Evolutionary conservation across 495 filamentous ascomycete genomes (phyloP).

Genomic region (Parachaetomium inaequale): DNA sequence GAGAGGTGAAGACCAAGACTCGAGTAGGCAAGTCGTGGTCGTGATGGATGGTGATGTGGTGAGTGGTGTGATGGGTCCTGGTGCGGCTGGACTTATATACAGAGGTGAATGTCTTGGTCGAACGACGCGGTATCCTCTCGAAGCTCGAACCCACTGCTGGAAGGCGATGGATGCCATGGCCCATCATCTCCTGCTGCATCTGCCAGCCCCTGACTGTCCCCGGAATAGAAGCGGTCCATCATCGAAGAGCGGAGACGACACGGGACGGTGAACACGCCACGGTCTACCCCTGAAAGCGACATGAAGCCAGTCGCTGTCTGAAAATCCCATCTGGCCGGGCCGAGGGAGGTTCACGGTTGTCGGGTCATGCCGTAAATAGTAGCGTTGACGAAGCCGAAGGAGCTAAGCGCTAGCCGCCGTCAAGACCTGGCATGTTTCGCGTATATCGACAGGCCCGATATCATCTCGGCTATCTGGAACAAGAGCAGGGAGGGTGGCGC

Average conservation of each 20-base stretch:
- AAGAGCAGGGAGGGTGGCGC: not conserved
- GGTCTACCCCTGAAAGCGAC: constrained; percentile 1
- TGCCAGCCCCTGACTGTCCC: not conserved
- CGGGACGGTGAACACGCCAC: not conserved
- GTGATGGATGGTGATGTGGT: not conserved
- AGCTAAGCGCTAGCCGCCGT: not conserved
- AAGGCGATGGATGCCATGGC: not conserved
- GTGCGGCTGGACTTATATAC: not conserved
- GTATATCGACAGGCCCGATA: not conserved
- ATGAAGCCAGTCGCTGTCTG: not conserved
- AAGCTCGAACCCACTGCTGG: not conserved
- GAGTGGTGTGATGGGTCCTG: not conserved
- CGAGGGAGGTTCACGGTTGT: not conserved
- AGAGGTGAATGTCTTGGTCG: not conserved
- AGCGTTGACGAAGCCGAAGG: not conserved
- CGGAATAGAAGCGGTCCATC: not conserved
- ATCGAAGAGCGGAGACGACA: not conserved
- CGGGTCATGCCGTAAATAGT: constrained; percentile 11
- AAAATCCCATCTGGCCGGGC: not conserved
- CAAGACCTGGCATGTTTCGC: not conserved
- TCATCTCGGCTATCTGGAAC: not conserved
- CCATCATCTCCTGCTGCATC: not conserved
- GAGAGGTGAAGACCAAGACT: not conserved
- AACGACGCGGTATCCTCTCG: not conserved
- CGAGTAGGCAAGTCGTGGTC: not conserved